A percentile compares a stretch with the other conserved stretches of the same genome.
These are phyloP conservation scores for Pseudoneurospora amorphoporcata DNA, from an alignment of 495 filamentous ascomycete genomes.

Conservation along the genomic window DNA sequence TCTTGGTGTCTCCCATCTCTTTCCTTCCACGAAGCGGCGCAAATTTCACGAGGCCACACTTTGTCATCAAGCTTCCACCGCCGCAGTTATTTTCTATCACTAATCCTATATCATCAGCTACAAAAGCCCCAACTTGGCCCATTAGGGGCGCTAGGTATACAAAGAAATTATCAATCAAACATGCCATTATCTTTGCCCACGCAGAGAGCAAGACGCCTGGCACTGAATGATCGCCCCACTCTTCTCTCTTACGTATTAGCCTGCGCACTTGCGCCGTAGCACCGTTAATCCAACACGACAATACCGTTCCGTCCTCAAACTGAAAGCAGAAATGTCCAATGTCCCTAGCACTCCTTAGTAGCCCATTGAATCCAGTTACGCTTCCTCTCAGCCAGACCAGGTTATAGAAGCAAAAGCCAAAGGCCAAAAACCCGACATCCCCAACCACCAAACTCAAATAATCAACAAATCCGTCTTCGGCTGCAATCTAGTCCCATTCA, in stretches of 20 bases:
- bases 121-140: no score
- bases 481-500: constrained; percentile 38
- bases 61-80: not conserved
- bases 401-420: not conserved
- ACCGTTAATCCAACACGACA: not conserved
- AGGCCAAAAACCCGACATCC: not conserved
- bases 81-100: not conserved
- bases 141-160: no score
- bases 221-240: not conserved
- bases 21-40: not conserved
- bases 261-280: not conserved
- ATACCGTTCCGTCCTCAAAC: not conserved
- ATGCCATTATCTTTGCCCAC: not conserved
- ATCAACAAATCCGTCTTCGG: constrained; percentile 32
- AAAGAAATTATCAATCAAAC: no score
- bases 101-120: not conserved
- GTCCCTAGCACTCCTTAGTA: not conserved
- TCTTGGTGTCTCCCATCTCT: not conserved
- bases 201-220: not conserved
- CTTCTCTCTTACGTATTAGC: not conserved
- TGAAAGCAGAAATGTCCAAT: not conserved
- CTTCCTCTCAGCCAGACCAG: not conserved
- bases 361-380: not conserved
- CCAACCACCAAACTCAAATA: constrained; percentile 14
- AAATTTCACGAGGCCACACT: not conserved